A percentile compares a stretch with the other conserved stretches of the same genome.
Evolutionary conservation across 768 basidiomycete genomes (phyloP).

Genomic region (Phaeotremella skinneri): DNA sequence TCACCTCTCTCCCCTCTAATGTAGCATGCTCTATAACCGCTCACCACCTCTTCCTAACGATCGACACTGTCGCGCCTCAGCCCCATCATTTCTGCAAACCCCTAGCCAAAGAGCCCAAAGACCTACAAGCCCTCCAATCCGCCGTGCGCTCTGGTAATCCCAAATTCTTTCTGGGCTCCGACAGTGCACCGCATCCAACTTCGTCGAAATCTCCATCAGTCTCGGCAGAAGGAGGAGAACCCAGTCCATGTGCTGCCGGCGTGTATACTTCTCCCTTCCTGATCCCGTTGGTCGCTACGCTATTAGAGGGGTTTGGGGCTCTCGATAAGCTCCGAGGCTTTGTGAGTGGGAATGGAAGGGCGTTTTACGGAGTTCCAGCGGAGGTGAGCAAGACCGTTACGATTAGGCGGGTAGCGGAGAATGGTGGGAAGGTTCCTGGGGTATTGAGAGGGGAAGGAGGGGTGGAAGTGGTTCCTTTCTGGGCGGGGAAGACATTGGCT

Average conservation of each 20-base stretch:
- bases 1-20: constrained; percentile 61
- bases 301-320: constrained; percentile 83
- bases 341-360: constrained; percentile 71
- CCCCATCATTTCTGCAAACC: constrained; percentile 97
- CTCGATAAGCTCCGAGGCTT: constrained; percentile 78
- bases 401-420: constrained; percentile 31
- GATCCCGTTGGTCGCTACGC: constrained; percentile 81
- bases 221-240: constrained; percentile 15
- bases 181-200: constrained; percentile 87
- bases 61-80: constrained; percentile 96
- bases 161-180: constrained; percentile 94
- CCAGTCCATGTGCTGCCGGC: constrained; percentile 80
- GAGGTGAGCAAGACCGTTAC: constrained; percentile 38
- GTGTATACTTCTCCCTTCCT: constrained; percentile 93
- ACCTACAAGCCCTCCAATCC: constrained; percentile 74
- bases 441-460: constrained; percentile 54
- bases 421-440: constrained; percentile 34
- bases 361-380: constrained; percentile 63
- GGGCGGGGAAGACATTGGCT: constrained; percentile 73
- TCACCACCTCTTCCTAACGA: constrained; percentile 88
- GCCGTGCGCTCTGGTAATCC: constrained; percentile 77
- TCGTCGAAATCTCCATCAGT: constrained; percentile 44
- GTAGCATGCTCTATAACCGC: constrained; percentile 97
- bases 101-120: constrained; percentile 91
- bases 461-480: constrained; percentile 69